Conservation (phyloP, 2,329 filamentous ascomycete genomes). For the Balansia obtecta region DNA sequence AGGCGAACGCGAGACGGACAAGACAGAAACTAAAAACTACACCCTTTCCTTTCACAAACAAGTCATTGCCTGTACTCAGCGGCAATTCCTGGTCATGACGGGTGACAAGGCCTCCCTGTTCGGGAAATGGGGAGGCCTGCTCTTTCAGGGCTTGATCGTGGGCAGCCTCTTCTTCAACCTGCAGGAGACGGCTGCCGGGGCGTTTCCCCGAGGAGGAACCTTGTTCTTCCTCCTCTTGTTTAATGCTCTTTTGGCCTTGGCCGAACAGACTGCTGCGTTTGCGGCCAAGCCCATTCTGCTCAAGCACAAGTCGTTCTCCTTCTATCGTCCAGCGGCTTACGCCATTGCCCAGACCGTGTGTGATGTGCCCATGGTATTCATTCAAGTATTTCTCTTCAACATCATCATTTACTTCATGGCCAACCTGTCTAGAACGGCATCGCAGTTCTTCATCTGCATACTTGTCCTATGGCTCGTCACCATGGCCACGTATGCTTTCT, state of each 20-base stretch:
- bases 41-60: constrained; percentile 66
- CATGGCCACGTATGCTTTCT: constrained; percentile 45
- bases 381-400: constrained; percentile 56
- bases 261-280: constrained; percentile 58
- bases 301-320: constrained; percentile 60
- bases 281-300: constrained; percentile 50
- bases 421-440: constrained; percentile 51
- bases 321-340: constrained; percentile 49
- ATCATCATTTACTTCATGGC: constrained; percentile 69
- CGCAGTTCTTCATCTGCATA: constrained; percentile 54
- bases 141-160: constrained; percentile 64
- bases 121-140: constrained; percentile 69
- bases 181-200: constrained; percentile 43
- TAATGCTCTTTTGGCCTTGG: constrained; percentile 54
- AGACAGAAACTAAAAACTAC: constrained; percentile 56
- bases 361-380: constrained; percentile 50
- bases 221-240: constrained; percentile 43
- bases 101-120: constrained; percentile 65
- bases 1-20: constrained; percentile 51
- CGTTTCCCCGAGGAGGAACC: constrained; percentile 42
- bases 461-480: constrained; percentile 48
- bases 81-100: constrained; percentile 68
- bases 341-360: constrained; percentile 42
- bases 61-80: constrained; percentile 54
- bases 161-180: constrained; percentile 69